Base-by-base conservation (phyloP, 2,329 filamentous ascomycete genomes). In the Sclerotinia sclerotiorum region DNA sequence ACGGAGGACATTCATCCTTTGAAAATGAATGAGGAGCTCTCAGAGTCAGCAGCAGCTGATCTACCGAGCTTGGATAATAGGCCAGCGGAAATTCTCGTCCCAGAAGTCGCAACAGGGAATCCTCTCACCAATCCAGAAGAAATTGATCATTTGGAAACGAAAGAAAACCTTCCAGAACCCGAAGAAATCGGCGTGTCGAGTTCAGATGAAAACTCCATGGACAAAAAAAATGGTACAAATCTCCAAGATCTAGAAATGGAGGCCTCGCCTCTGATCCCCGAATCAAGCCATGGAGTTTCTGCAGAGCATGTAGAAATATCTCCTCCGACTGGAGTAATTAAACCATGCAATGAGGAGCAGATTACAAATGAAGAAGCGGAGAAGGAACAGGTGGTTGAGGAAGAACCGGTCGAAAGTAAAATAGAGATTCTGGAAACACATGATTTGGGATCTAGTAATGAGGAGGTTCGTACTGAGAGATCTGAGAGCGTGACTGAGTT, bases 101-200 rank as follows among this genome's bases (percentile, higher is more conserved):
- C 39, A 42, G 39, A 17, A 17, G 13, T 15, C 13, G 11, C 39
- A 42, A 42, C 39, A 15, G 39, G 15, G 11, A 42, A 15, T 42
- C 39, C 35, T 39, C 11, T 39, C 11, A 13, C 13, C 10, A 39
- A 39, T 11, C 35, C 1, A 2, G 35, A 11, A 39, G 35, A 39
- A 39, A 39, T 39, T 39, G 1, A 39, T 10, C 35, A 39, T 49
- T 24, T 61, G 17, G 44, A 49, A 24, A 4, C 10, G 13, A 11
- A 35, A 10, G 10, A 55, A 15, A 19, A 19, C 5, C 17, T 55
- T 35, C 19, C 0, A 11, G 29, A 55, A 19, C 19, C 27, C 21
- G 29, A 55, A 24, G 8, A 35, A 5, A 4, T 11, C 19, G 13
- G n/a, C 0, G 4, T n/a, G 21, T 11, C 27, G 3, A 11, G 0